Conservation (phyloP, 371 early-diverging fungal genomes). For the Apophysomyces trapeziformis region DNA sequence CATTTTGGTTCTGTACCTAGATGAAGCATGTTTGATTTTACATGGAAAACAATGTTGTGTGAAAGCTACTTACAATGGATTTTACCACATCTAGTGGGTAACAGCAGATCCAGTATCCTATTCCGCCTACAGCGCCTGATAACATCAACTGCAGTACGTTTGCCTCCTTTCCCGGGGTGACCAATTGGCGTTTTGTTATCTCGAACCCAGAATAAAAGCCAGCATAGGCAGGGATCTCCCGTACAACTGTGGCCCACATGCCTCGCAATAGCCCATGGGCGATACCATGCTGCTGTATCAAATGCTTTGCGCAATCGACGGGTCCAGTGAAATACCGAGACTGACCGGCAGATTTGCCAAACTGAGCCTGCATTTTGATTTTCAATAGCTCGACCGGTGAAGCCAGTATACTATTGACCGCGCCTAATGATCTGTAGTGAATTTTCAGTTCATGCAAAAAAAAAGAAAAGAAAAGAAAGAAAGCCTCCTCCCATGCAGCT, state of each 20-base stretch:
- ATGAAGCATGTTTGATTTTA: not conserved
- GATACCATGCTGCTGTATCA: constrained; percentile 68
- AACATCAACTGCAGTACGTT: constrained; percentile 66
- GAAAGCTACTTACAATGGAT: constrained; percentile 60
- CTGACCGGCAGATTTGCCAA: constrained; percentile 34
- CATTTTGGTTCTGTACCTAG: constrained; percentile 63
- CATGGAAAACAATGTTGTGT: not conserved
- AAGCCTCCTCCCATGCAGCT: too few species aligned
- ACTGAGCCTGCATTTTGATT: constrained; percentile 81
- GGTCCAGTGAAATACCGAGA: constrained; percentile 58
- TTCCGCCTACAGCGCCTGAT: constrained; percentile 77
- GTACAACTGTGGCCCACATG: constrained; percentile 74
- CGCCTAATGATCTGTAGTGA: constrained; percentile 34
- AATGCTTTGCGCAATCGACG: constrained; percentile 64
- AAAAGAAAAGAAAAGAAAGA: too few species aligned
- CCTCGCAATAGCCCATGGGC: constrained; percentile 78
- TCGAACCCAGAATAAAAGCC: constrained; percentile 88
- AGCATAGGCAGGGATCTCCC: constrained; percentile 86
- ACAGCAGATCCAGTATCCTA: constrained; percentile 80
- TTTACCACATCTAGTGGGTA: constrained; percentile 89
- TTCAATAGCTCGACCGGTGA: constrained; percentile 86
- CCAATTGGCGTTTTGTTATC: constrained; percentile 64
- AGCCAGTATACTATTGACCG: constrained; percentile 73
- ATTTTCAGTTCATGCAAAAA: too few species aligned
- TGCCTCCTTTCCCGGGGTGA: constrained; percentile 45